Evolutionary conservation across 306 rosid species (phyloP).

Genomic region (Fagus crenata): DNA sequence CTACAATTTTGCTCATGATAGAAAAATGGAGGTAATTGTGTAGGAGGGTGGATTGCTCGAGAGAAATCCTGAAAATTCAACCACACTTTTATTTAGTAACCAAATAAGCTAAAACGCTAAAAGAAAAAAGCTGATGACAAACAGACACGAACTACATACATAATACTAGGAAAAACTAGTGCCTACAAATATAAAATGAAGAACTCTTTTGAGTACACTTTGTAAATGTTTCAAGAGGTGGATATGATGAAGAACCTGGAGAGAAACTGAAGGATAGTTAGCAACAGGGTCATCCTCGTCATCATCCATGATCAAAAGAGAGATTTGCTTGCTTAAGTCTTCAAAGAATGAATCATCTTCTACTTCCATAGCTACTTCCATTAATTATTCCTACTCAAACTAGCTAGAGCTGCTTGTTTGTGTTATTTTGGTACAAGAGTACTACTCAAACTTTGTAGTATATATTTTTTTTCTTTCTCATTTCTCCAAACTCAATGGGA

Average conservation of each 20-base stretch:
- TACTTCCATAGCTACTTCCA: slow-evolving; percentile 57
- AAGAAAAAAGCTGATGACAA: background rate
- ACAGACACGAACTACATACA: background rate
- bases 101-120: background rate
- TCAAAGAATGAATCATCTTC: slow-evolving; percentile 78
- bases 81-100: background rate
- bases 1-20: slow-evolving; percentile 39
- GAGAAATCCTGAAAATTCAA: slow-evolving; percentile 47
- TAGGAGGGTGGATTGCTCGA: slow-evolving; percentile 45
- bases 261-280: slow-evolving; percentile 41
- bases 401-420: background rate
- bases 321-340: slow-evolving; percentile 78
- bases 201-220: too few species aligned
- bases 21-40: slow-evolving; percentile 27
- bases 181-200: too few species aligned
- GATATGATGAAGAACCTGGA: slow-evolving; percentile 45
- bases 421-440: slow-evolving; percentile 5
- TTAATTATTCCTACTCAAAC: slow-evolving; percentile 23
- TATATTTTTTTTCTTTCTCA: background rate
- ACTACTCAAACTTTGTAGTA: background rate
- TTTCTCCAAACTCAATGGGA: slow-evolving; percentile 24
- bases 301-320: slow-evolving; percentile 80
- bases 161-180: background rate
- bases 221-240: slow-evolving; percentile 9
- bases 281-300: slow-evolving; percentile 59